A percentile compares a stretch with the other conserved stretches of the same genome.
These are phyloP conservation scores for Cutaneotrichosporon sp. DNA, from an alignment of 1,284 basidiomycete species.

Conservation along the genomic window DNA sequence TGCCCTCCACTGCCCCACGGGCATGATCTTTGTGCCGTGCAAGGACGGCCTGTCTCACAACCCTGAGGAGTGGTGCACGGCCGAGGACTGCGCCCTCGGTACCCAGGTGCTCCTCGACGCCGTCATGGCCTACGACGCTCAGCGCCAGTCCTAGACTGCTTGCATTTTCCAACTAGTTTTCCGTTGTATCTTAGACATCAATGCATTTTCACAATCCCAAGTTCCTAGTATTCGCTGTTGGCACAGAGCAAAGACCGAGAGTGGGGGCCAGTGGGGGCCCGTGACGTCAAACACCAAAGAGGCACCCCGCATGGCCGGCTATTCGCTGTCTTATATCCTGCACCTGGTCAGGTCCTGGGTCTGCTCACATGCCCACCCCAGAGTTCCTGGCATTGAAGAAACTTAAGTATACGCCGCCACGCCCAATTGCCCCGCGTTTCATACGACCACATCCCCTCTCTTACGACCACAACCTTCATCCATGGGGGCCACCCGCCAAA, in stretches of 20 bases:
- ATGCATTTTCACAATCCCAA: neutral
- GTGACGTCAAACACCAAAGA: neutral
- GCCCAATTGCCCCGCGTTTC: neutral
- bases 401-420: neutral
- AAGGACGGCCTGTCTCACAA: conserved; percentile 38
- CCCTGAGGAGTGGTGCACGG: conserved; percentile 33
- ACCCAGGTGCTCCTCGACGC: conserved; percentile 30
- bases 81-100: conserved; percentile 30
- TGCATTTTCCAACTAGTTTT: neutral
- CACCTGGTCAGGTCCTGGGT: neutral
- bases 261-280: neutral
- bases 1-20: conserved; percentile 27
- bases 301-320: neutral
- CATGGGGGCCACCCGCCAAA: conserved; percentile 22
- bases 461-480: neutral
- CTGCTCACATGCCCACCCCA: conserved; percentile 2
- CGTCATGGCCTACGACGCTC: conserved; percentile 16
- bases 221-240: too few relatives aligned
- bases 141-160: conserved; percentile 8
- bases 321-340: neutral
- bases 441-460: conserved; percentile 1
- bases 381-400: neutral
- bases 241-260: too few relatives aligned
- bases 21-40: conserved; percentile 42
- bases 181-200: neutral